Conservation (phyloP, 441 rosid genomes). For the Macaranga tanarius region DNA sequence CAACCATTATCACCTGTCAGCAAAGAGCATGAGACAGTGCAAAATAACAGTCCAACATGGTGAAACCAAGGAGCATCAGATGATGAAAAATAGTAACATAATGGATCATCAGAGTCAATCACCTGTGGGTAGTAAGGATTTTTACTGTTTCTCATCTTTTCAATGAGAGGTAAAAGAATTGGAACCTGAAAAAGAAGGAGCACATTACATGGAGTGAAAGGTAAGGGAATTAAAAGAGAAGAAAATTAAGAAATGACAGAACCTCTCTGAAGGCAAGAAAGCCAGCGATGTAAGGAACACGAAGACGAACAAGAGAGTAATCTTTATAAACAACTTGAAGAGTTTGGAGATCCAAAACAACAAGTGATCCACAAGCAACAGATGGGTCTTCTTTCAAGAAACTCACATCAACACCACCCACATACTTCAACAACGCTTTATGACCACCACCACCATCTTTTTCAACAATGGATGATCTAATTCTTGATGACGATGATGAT, state of each 20-base stretch:
- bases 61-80: background rate
- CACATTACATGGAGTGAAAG: background rate
- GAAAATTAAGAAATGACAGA: background rate
- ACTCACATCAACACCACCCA: constrained; percentile 89
- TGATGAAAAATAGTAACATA: background rate
- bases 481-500: constrained; percentile 2
- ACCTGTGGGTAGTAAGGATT: constrained; percentile 73
- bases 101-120: background rate
- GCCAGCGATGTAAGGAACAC: constrained; percentile 74
- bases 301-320: constrained; percentile 42
- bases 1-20: constrained; percentile 68
- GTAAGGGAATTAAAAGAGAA: background rate
- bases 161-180: constrained; percentile 52
- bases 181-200: constrained; percentile 45
- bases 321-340: constrained; percentile 52
- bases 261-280: constrained; percentile 96
- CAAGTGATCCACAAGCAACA: constrained; percentile 69
- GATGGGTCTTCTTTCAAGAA: constrained; percentile 68
- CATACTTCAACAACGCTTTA: constrained; percentile 45
- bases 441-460: background rate
- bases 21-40: background rate
- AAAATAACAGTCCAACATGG: background rate
- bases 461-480: background rate
- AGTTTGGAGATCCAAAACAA: constrained; percentile 57
- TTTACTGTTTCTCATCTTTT: constrained; percentile 48